Base-by-base conservation (phyloP, 139 green algal species). In the Chlamydomonas urium region DNA sequence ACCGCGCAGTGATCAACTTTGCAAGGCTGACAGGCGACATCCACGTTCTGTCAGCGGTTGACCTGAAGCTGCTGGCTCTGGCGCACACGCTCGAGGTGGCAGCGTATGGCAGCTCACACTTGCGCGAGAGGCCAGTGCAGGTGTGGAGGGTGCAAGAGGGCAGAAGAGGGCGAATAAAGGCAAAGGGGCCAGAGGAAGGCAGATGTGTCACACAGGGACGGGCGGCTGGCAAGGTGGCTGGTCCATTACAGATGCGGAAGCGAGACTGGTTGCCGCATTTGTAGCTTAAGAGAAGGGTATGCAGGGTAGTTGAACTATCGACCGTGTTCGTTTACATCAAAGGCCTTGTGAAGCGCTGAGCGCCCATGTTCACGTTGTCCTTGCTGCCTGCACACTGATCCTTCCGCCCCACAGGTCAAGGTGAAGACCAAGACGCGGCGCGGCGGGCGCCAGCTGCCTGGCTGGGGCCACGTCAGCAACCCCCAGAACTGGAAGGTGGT, bases 31-130 rank as follows among this genome's bases (percentile, higher is more conserved):
- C 90, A 0, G 93, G 93, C 6, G 93, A 98, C 77, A 69, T 94
- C 3, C 84, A 92, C 45, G 85, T 86, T 4, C 83, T 98, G 5
- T 98, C 93, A 0, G 48, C 72, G 1, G 77, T 82, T 0, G 93
- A 98, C 59, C 50, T 95, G 23, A 85, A 88, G 53, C 83, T 98
- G 47, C 77, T 98, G 8, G 93, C 93, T 2, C 81, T 98, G 38
- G 76, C 90, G 0, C 77, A 89, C 72, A 87, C 73, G 0, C 79
- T 98, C 45, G 92, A 98, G 76, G 69, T 86, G 6, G 73, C 73
- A 0, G 75, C 79, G 2, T 78, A 97, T 70, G 88, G 91, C 32
- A 50, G 35, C 19, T 57, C 1, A 1, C 82, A 94, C 81, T 67
- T 98, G 38, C 71, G 76, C 1, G 48, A 78, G 38, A 72, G 86